A percentile compares a stretch with the other conserved stretches of the same genome.
These are phyloP conservation scores for Spatholobus suberectus DNA, from an alignment of 306 rosid genomes.

Conservation along the genomic window DNA sequence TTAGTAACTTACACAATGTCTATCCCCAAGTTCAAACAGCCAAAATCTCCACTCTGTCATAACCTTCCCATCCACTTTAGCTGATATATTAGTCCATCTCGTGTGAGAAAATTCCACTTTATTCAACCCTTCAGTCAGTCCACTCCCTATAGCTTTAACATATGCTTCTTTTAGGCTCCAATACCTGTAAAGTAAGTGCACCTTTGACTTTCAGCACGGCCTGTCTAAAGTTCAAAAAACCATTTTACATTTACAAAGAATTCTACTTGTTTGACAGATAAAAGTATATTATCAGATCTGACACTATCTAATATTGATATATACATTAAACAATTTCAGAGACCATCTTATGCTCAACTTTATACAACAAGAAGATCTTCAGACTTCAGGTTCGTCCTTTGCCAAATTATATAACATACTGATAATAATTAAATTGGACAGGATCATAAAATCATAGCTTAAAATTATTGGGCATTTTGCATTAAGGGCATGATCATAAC, in stretches of 20 bases:
- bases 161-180: slow-evolving; percentile 95
- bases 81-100: slow-evolving; percentile 65
- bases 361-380: background rate
- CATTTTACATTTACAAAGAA: background rate
- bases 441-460: background rate
- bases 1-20: slow-evolving; percentile 65
- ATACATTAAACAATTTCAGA: slow-evolving; percentile 12
- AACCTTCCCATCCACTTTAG: slow-evolving; percentile 57
- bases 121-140: slow-evolving; percentile 64
- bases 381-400: background rate
- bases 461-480: background rate
- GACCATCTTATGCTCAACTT: slow-evolving; percentile 4
- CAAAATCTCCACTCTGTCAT: slow-evolving; percentile 80
- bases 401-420: background rate
- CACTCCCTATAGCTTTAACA: slow-evolving; percentile 87
- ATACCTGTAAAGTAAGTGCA: slow-evolving; percentile 58
- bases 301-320: background rate
- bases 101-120: slow-evolving; percentile 78
- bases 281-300: background rate
- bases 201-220: slow-evolving; percentile 7
- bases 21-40: slow-evolving; percentile 68
- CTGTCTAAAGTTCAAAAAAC: slow-evolving; percentile 11
- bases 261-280: slow-evolving; percentile 4
- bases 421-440: background rate
- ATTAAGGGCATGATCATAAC: background rate